Evolutionary conservation across 345 rosid species (phyloP), one percentile per base, ranked within the genome.

Genomic region (Bretschneidera sinensis): DNA sequence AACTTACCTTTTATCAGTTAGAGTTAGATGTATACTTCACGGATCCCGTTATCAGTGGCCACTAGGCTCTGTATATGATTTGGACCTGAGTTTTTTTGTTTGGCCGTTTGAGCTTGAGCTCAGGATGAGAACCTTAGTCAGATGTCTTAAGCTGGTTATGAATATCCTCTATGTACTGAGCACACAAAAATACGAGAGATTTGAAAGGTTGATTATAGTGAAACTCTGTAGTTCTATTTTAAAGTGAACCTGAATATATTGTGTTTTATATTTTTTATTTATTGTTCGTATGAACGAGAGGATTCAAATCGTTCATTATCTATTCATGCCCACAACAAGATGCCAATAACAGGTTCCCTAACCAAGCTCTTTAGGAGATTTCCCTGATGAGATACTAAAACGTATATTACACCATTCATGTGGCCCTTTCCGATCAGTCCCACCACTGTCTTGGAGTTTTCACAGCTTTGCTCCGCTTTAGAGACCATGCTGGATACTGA

Each of bases 391-490:
- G 97, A 87, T 6, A 85, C 69, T 24, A 92, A 64, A 4, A 97
- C 82, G 34, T 87, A 87, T 51, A 89, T 77, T 54, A 92, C 91
- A 13, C 97, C 94, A 7, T 85, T 92, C 91, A 89, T 79, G 64
- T 89, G 98, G 39, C 97, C 91, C 62, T 76, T 87, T 31, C 98
- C 98, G 0, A 83, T 84, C 65, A 85, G 85, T 22, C 94, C 96
- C 60, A 84, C 96, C 67, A 92, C 96, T 24, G 70, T 80, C 77
- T 78, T 84, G 48, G 88, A 73, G 24, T 77, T 82, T 85, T 84
- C 78, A 89, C 96, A 0, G 96, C 94, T 71, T 89, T 89, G 82
- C 97, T 87, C 64, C 98, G 78, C 76, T 89, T 87, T 62, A 87
- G 74, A 17, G 96, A 87, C 98, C 98, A 89, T 1, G 96, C 92